Base-by-base conservation (phyloP, 2,329 filamentous ascomycete species). In the Venturia carpophila region DNA sequence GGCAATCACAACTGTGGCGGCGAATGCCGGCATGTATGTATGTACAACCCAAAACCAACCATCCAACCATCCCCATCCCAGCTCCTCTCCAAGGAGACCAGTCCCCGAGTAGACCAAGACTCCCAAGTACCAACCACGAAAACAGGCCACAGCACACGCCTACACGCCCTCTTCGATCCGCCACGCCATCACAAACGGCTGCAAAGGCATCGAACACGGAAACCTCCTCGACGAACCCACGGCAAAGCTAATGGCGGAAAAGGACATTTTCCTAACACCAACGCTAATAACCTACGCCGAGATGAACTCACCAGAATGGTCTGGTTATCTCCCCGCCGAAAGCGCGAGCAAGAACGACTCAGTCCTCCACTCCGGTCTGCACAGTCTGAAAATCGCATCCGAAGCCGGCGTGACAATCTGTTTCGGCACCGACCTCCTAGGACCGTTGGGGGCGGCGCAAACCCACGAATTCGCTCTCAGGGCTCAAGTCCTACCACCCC, bases 221-320 rank as follows among this genome's bases (percentile, higher is more conserved):
- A 81, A 84, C 19, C 75, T 87, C n/a, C 75, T 86, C 63, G 87
- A 89, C 73, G 83, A 84, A 70, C 77, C 80, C 37, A 73, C 79
- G 67, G 75, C 82, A 0, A 71, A 74, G 58, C 73, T 81, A 63
- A 83, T 85, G 81, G 81, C 79, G 0, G 74, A 78, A 67, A 78
- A 75, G 60, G 75, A 74, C 0, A 75, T 79, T 2, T 83, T 77
- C 70, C 70, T 86, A 10, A 85, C 82, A 0, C 83, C 83, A 0
- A 85, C 82, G 0, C 74, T 84, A 42, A 75, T 82, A 11, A 78
- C 82, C 6, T 84, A 84, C 70, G 71, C 79, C 21, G 76, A 77
- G 34, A 81, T 83, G 78, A 76, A 75, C 0, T 77, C 76, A 3
- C 75, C 77, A 19, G 75, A 76, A 19, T 82, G 78, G 65, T 69